Percentiles rank a stretch among this genome's conserved stretches.
Conservation (phyloP, 352 stramenopile species). For the Peronospora farinosa region DNA sequence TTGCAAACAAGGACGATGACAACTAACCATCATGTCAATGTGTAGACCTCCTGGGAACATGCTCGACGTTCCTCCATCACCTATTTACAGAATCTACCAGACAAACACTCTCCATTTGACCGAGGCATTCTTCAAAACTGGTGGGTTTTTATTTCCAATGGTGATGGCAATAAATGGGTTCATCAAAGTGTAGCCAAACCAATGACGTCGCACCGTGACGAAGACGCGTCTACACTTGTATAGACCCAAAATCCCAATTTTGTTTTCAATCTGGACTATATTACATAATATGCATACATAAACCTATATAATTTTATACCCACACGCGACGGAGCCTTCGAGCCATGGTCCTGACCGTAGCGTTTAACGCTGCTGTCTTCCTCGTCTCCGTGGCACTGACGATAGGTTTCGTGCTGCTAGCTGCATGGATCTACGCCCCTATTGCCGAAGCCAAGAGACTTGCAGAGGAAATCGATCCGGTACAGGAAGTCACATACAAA, state of each 20-base stretch:
- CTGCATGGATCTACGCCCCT: slow-evolving; percentile 54
- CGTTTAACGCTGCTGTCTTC: slow-evolving; percentile 18
- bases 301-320: slow-evolving; percentile 1
- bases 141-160: slow-evolving; percentile 42
- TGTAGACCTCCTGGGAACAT: slow-evolving; percentile 69
- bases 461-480: slow-evolving; percentile 37
- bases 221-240: slow-evolving; percentile 16
- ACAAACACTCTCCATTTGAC: slow-evolving; percentile 60
- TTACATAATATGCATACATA: slow-evolving; percentile 17
- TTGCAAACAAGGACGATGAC: background rate
- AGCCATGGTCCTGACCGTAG: slow-evolving; percentile 11
- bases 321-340: background rate
- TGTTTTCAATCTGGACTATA: slow-evolving; percentile 5
- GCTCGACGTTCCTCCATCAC: slow-evolving; percentile 61
- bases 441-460: slow-evolving; percentile 51
- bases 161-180: slow-evolving; percentile 61
- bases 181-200: slow-evolving; percentile 31
- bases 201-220: slow-evolving; percentile 15
- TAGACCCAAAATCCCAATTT: slow-evolving; percentile 12
- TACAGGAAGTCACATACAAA: slow-evolving; percentile 49
- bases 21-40: background rate
- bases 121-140: slow-evolving; percentile 55
- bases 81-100: slow-evolving; percentile 55
- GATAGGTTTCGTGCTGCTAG: slow-evolving; percentile 26
- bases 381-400: slow-evolving; percentile 22